phyloP scores from a whole-genome alignment of 306 rosid genomes.

The Spatholobus suberectus region DNA sequence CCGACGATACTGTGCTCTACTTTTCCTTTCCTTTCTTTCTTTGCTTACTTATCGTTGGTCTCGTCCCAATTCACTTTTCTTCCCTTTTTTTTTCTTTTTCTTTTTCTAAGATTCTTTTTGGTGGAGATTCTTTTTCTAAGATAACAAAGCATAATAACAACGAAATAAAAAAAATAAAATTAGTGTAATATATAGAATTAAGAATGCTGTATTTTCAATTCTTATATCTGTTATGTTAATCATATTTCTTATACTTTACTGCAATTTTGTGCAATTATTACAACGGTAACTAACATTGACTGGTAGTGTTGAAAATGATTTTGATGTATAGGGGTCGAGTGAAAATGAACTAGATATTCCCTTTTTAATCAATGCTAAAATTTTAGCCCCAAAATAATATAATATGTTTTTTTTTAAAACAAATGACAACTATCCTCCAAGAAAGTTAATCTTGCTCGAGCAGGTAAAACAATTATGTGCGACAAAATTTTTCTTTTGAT shows the following conservation, averaged over 20 bases:
- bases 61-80: background rate
- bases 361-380: too few species aligned
- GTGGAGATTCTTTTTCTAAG: background rate
- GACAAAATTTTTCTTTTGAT: too few species aligned
- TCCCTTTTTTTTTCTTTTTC: background rate
- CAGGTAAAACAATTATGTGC: too few species aligned
- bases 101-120: too few species aligned
- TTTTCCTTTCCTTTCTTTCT: background rate
- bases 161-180: background rate
- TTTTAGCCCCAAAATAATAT: too few species aligned
- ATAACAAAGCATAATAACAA: too few species aligned
- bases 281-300: background rate
- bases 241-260: background rate
- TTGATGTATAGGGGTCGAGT: background rate
- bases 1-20: constrained; percentile 10
- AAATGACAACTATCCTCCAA: too few species aligned
- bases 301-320: background rate
- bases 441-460: too few species aligned
- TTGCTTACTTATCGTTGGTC: background rate
- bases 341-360: background rate
- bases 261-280: background rate
- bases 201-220: background rate
- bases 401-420: too few species aligned
- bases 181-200: background rate
- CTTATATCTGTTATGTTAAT: too few species aligned